Evolutionary conservation across 768 basidiomycete genomes (phyloP).

Genomic region (Boletus huronensis): DNA sequence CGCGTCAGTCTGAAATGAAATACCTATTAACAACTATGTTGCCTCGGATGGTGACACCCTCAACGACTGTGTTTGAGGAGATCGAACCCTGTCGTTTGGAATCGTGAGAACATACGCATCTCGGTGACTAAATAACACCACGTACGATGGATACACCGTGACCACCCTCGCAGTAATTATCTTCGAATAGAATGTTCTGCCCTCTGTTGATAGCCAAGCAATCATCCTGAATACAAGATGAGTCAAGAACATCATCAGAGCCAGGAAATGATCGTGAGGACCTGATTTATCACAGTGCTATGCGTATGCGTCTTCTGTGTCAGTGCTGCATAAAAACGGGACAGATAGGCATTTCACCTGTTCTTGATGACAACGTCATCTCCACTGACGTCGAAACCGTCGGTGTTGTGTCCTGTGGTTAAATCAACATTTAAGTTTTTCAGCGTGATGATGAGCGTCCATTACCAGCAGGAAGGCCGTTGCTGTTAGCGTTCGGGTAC

Average conservation of each 20-base stretch:
- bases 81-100: slow-evolving; percentile 48
- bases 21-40: slow-evolving; percentile 59
- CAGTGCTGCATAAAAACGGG: background rate
- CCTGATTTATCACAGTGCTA: slow-evolving; percentile 29
- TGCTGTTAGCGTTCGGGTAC: slow-evolving; percentile 48
- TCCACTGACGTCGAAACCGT: slow-evolving; percentile 46
- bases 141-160: slow-evolving; percentile 60
- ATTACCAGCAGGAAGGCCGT: slow-evolving; percentile 45
- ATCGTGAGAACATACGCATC: background rate
- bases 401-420: slow-evolving; percentile 44
- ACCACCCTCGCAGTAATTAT: slow-evolving; percentile 54
- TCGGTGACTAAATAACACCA: background rate
- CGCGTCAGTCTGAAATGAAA: background rate
- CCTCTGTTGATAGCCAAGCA: slow-evolving; percentile 54
- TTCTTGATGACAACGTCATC: slow-evolving; percentile 34
- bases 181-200: slow-evolving; percentile 43
- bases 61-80: slow-evolving; percentile 42
- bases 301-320: background rate
- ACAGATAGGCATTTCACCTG: slow-evolving; percentile 8
- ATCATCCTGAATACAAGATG: slow-evolving; percentile 45
- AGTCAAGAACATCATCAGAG: background rate
- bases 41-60: slow-evolving; percentile 42
- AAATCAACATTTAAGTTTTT: background rate
- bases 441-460: background rate
- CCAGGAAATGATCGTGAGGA: background rate